Evolutionary conservation across 768 basidiomycete genomes (phyloP), one percentile per base, ranked within the genome.

Genomic region (Mycena galopus): DNA sequence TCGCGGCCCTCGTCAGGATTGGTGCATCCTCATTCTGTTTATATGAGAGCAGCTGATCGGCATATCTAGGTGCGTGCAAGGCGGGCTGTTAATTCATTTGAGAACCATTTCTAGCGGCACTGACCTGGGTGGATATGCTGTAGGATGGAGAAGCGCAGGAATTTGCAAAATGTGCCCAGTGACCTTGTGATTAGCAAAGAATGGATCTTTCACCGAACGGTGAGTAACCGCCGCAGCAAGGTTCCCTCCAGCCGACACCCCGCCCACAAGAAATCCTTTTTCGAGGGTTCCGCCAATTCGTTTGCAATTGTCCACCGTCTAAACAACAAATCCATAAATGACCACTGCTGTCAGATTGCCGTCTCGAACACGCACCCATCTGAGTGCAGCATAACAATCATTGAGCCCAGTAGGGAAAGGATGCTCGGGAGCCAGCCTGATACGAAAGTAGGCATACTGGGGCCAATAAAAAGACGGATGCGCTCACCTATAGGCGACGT

Each of bases 401-500:
- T 65, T 56, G n/a, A 65, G 30, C 3, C 51, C 51, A 5, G 37
- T 42, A 12, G 64, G 64, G 53, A 65, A 65, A 1, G 21, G 64
- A 42, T 65, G 53, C 32, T 65, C 64, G 19, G 65, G 55, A 2
- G 65, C 65, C 12, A 66, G 42, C 23, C 56, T 65, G 30, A 32
- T 42, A n/a, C n/a, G 12, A 14, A 16, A 25, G 44, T 37, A 37
- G 35, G 42, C 17, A 17, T n/a, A 19, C 7, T 19, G 44, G 21
- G 19, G 16, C 16, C 29, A 44, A 7, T 7, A 42, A 16, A 19
- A 42, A 17, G 11, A n/a, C 47, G n/a, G 9, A 14, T n/a, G 27
- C 9, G n/a, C 57, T n/a, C 16, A 59, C 57, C 66, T 44, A n/a
- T 67, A 67, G 11, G 35, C 57, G 16, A 67, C 66, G 44, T 67